Evolutionary conservation across 805 yeast genomes (phyloP), one percentile per base, ranked within the genome.

Genomic region (Monosporozyma yasuniensis): DNA sequence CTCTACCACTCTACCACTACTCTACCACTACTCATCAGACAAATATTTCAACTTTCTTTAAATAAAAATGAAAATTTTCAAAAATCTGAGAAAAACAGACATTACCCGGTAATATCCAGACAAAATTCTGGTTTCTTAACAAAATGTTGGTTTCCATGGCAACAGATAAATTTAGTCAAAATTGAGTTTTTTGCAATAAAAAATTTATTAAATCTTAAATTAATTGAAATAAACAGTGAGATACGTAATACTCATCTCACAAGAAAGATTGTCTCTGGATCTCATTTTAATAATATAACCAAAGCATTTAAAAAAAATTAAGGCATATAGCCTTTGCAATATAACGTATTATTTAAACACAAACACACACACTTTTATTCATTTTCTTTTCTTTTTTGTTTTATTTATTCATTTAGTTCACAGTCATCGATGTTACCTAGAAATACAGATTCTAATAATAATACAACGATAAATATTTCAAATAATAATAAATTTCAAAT

Each of bases 401-500:
- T 35, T 35, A n/a, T n/a, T n/a, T n/a, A n/a, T 30, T 30, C 34
- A 7, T 3, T 25, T 8, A 25, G 27, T 25, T n/a, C n/a, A n/a
- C 14, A 30, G 14, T 30, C 34, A 30, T 35, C 18, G n/a, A 39
- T 39, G 42, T 11, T 39, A 11, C 42, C 42, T 18, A 39, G 27
- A 39, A 39, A 39, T 39, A 21, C 25, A 10, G 42, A 39, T 10
- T 19, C 25, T 16, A 35, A 35, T 10, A 34, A 12, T 12, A 8
- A 21, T 39, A 21, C 16, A 21, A 27, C 21, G 27, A 25, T 8
- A 4, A 25, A 25, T 39, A 21, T n/a, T n/a, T n/a, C 25, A 8
- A 35, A 35, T 19, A 35, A 35, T 21, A 44, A 34, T 34, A 49
- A 22, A 48, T 35, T 43, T 54, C 57, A 47, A 51, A 22, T 21